Percentiles rank a stretch among this genome's conserved stretches.
phyloP scores from a whole-genome alignment of 2,329 filamentous ascomycete species.

The Achaetomium macrosporum region DNA sequence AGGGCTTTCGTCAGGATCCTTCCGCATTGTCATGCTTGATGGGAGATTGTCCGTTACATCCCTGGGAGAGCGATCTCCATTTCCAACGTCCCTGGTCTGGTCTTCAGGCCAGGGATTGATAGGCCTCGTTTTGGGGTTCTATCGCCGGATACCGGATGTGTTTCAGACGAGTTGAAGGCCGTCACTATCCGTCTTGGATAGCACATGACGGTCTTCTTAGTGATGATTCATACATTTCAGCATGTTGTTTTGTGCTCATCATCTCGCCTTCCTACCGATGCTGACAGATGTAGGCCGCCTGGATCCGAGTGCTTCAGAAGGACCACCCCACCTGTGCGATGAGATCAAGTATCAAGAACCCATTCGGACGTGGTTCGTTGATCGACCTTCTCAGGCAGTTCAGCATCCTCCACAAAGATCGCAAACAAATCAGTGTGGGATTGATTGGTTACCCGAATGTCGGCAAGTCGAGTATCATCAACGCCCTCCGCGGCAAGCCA shows the following conservation, averaged over 20 bases:
- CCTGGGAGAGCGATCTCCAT: slow-evolving; percentile 84
- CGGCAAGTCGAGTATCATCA: slow-evolving; percentile 95
- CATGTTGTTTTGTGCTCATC: slow-evolving; percentile 26
- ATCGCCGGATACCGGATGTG: slow-evolving; percentile 69
- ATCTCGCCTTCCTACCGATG: slow-evolving; percentile 13
- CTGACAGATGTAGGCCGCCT: slow-evolving; percentile 64
- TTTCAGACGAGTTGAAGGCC: slow-evolving; percentile 97
- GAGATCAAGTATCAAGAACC: slow-evolving; percentile 90
- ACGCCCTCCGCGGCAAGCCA: slow-evolving; percentile 89
- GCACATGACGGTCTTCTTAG: slow-evolving; percentile 88
- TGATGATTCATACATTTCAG: slow-evolving; percentile 78
- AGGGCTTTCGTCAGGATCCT: slow-evolving; percentile 77
- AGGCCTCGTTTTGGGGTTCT: slow-evolving; percentile 81
- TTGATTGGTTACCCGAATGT: slow-evolving; percentile 77
- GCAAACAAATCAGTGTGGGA: slow-evolving; percentile 92
- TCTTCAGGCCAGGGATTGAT: slow-evolving; percentile 60
- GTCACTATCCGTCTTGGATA: slow-evolving; percentile 53
- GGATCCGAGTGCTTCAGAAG: slow-evolving; percentile 83
- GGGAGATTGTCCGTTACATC: slow-evolving; percentile 94
- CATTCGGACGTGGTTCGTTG: slow-evolving; percentile 90
- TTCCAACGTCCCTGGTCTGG: slow-evolving; percentile 59
- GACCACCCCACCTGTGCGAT: slow-evolving; percentile 93
- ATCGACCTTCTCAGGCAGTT: slow-evolving; percentile 93
- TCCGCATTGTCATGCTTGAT: slow-evolving; percentile 55
- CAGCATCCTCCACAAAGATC: slow-evolving; percentile 76